Evolutionary conservation across 352 stramenopile species (phyloP).

Genomic region (Phytopythium boreale): DNA sequence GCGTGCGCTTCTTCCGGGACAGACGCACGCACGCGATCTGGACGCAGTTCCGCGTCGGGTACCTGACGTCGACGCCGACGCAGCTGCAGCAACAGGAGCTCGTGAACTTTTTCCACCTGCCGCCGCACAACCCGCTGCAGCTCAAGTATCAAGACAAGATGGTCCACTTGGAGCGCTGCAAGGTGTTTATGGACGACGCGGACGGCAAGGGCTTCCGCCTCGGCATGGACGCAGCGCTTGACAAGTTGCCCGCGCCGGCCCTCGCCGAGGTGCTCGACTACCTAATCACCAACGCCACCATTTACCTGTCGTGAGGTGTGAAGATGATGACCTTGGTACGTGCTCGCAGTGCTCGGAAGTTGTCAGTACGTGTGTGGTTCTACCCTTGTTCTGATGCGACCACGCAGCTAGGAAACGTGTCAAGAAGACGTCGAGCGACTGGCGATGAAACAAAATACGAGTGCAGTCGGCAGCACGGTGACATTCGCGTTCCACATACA

Average conservation of each 20-base stretch:
- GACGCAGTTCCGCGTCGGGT: conserved; percentile 22
- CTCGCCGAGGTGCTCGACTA: conserved; percentile 31
- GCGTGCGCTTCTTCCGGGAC: conserved; percentile 18
- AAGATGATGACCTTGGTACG: background rate
- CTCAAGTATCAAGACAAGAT: conserved; percentile 15
- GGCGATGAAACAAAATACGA: too few species aligned
- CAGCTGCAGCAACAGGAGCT: conserved; percentile 22
- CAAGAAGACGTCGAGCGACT: background rate
- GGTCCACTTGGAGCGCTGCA: conserved; percentile 19
- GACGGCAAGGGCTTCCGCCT: conserved; percentile 19
- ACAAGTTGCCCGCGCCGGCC: conserved; percentile 13
- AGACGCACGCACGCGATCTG: conserved; percentile 8
- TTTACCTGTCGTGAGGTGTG: conserved; percentile 10
- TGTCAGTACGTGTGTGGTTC: too few species aligned
- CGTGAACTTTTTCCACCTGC: conserved; percentile 29
- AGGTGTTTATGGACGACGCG: conserved; percentile 14
- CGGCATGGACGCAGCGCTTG: conserved; percentile 19
- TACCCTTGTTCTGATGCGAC: too few species aligned
- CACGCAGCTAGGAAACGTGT: background rate
- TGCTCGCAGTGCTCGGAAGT: too few species aligned
- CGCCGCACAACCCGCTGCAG: conserved; percentile 26
- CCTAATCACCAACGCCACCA: conserved; percentile 17
- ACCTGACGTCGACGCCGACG: conserved; percentile 16
- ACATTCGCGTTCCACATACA: too few species aligned
- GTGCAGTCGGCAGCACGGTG: too few species aligned